Percentiles rank a stretch among this genome's conserved stretches.
phyloP scores from a whole-genome alignment of 768 basidiomycete genomes.

The Naganishia antarctica region DNA sequence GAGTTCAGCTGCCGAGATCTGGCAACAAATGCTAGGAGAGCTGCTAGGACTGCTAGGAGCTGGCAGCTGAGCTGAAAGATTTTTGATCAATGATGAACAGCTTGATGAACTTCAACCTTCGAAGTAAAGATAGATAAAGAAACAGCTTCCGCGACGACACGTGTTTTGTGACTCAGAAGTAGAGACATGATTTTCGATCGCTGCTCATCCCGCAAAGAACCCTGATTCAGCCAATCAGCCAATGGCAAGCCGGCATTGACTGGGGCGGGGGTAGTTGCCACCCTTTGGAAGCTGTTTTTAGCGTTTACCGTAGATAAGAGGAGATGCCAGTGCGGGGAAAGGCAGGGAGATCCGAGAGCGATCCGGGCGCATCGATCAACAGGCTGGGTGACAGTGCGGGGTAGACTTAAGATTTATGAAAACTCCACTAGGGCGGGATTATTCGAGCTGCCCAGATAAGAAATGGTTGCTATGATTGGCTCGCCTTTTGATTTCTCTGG shows the following conservation, averaged over 20 bases:
- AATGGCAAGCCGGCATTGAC: neutral
- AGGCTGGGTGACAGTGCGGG: no score
- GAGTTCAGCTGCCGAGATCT: no score
- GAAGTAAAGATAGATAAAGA: neutral
- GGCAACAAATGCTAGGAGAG: no score
- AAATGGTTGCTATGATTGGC: neutral
- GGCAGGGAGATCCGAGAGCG: neutral
- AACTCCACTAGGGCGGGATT: no score
- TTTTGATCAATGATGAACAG: no score
- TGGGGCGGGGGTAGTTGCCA: neutral
- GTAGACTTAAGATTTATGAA: no score
- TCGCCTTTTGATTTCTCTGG: neutral
- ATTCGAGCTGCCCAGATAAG: neutral
- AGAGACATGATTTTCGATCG: conserved; percentile 8
- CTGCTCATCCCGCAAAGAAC: neutral
- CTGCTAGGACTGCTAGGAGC: no score
- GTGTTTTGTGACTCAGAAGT: neutral
- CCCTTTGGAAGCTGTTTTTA: no score
- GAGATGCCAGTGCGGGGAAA: neutral
- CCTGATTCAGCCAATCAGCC: neutral
- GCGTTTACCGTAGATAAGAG: neutral
- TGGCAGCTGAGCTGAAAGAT: no score
- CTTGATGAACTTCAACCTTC: no score
- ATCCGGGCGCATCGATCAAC: no score
- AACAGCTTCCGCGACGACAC: neutral